Evolutionary conservation across 2,329 filamentous ascomycete genomes (phyloP).

Genomic region (Trichoderma afroharzianum): DNA sequence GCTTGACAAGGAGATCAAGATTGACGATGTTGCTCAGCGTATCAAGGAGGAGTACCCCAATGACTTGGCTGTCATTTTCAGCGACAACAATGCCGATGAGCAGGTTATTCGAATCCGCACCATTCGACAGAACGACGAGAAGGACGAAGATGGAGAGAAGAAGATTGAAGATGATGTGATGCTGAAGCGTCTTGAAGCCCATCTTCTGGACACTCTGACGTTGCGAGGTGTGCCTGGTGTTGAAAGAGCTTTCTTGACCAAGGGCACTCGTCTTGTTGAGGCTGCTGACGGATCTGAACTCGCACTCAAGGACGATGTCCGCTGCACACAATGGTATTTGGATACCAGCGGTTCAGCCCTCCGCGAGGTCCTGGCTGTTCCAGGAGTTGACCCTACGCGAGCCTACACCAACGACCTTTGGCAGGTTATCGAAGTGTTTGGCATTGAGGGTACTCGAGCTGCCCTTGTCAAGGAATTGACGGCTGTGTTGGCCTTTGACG

Average conservation of each 20-base stretch:
- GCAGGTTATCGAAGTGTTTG: slow-evolving; percentile 90
- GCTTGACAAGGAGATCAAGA: slow-evolving; percentile 87
- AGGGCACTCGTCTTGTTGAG: slow-evolving; percentile 66
- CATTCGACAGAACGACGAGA: slow-evolving; percentile 64
- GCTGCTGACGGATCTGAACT: slow-evolving; percentile 68
- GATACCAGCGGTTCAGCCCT: slow-evolving; percentile 91
- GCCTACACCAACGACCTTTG: slow-evolving; percentile 96
- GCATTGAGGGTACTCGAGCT: slow-evolving; percentile 89
- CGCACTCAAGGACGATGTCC: slow-evolving; percentile 67
- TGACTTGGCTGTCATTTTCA: slow-evolving; percentile 90
- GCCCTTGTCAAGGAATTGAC: slow-evolving; percentile 85
- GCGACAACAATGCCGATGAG: slow-evolving; percentile 95
- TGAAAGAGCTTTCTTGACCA: slow-evolving; percentile 89
- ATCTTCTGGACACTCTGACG: slow-evolving; percentile 86
- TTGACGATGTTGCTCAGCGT: slow-evolving; percentile 83
- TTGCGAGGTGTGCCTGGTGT: slow-evolving; percentile 87
- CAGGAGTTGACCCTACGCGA: slow-evolving; percentile 79
- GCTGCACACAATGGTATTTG: slow-evolving; percentile 90
- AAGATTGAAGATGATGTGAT: slow-evolving; percentile 82
- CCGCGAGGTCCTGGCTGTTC: slow-evolving; percentile 76
- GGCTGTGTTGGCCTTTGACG: slow-evolving; percentile 92
- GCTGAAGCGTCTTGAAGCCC: slow-evolving; percentile 85
- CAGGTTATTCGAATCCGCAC: slow-evolving; percentile 91
- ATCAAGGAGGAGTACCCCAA: slow-evolving; percentile 86
- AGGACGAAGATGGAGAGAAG: slow-evolving; percentile 63